A percentile compares a stretch with the other conserved stretches of the same genome.
Evolutionary conservation across 148 eudicot species (phyloP).

Genomic region (Hydrangea macrophylla): DNA sequence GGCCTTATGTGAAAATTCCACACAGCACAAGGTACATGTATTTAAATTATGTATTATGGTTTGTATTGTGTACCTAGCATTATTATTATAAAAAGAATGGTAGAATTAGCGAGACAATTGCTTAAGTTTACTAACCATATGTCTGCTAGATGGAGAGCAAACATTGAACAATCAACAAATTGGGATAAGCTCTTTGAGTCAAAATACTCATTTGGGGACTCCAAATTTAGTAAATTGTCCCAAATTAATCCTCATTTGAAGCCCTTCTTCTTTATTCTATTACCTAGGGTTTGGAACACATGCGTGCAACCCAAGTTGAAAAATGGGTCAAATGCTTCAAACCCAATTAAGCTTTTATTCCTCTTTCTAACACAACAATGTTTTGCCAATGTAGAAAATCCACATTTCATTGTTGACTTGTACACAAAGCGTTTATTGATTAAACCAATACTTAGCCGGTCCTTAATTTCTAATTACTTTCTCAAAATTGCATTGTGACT

Average conservation of each 20-base stretch:
- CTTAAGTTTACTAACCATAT: too few species aligned
- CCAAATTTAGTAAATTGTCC: neutral
- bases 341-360: neutral
- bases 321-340: neutral
- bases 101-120: too few species aligned
- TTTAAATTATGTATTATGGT: too few species aligned
- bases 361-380: neutral
- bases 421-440: too few species aligned
- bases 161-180: neutral
- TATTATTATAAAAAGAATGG: too few species aligned
- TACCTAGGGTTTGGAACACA: slow-evolving; percentile 1
- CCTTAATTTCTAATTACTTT: neutral
- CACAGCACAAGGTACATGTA: too few species aligned
- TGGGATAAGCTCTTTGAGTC: neutral
- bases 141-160: too few species aligned
- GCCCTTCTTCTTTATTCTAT: too few species aligned
- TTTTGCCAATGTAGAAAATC: neutral
- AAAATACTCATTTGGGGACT: neutral
- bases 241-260: neutral
- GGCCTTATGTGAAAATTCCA: too few species aligned
- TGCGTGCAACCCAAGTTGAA: neutral
- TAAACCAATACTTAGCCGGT: too few species aligned
- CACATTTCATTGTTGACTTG: neutral
- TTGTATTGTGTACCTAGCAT: too few species aligned
- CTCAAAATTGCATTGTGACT: neutral